A percentile compares a stretch with the other conserved stretches of the same genome.
phyloP scores from a whole-genome alignment of 2,329 filamentous ascomycete species.

The Fusarium nygamai region DNA sequence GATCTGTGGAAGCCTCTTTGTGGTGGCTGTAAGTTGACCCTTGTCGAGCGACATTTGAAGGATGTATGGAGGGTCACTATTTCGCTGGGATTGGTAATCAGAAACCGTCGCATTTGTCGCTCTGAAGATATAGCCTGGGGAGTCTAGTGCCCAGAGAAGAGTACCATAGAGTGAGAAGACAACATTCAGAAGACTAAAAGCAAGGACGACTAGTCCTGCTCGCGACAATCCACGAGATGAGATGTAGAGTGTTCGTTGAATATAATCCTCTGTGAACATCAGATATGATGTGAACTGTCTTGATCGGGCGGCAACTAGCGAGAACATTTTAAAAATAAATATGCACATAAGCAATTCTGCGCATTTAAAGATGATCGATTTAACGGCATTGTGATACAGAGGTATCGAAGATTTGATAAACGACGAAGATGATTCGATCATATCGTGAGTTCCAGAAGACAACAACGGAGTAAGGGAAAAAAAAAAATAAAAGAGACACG shows the following conservation, averaged over 20 bases:
- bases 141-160: constrained; percentile 28
- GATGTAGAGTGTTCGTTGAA: constrained; percentile 19
- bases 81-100: constrained; percentile 8
- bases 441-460: background rate
- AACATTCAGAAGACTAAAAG: constrained; percentile 19
- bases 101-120: background rate
- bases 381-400: constrained; percentile 32
- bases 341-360: constrained; percentile 30
- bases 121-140: constrained; percentile 26
- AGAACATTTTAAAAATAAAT: constrained; percentile 31
- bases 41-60: constrained; percentile 7
- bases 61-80: constrained; percentile 16
- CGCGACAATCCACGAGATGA: constrained; percentile 21
- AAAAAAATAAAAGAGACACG: background rate
- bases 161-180: constrained; percentile 23
- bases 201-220: constrained; percentile 11
- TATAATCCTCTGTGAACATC: constrained; percentile 34
- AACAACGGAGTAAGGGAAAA: no score
- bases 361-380: constrained; percentile 29
- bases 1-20: background rate
- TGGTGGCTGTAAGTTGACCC: background rate
- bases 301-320: constrained; percentile 20
- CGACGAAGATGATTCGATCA: constrained; percentile 7
- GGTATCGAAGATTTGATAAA: constrained; percentile 31
- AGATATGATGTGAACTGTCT: constrained; percentile 34